Percentiles rank a stretch among this genome's conserved stretches.
These are phyloP conservation scores for Ambispora gerdemannii DNA, from an alignment of 192 early-diverging fungal genomes.

Conservation along the genomic window DNA sequence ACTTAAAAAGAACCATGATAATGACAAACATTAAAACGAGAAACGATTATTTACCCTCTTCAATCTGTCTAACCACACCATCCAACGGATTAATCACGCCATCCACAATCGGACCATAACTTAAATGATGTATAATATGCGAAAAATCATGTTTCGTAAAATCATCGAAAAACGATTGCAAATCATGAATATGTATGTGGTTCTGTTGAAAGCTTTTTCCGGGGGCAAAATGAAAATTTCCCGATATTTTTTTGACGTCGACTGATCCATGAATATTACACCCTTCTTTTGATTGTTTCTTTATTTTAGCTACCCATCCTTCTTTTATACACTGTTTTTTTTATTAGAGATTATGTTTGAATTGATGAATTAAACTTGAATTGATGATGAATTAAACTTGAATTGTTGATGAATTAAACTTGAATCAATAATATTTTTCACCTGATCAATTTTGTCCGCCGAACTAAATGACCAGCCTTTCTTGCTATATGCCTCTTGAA, in stretches of 20 bases:
- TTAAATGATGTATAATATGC: slow-evolving; percentile 77
- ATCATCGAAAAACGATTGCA: slow-evolving; percentile 55
- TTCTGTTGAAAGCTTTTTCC: slow-evolving; percentile 73
- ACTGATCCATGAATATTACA: slow-evolving; percentile 81
- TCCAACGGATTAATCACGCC: slow-evolving; percentile 66
- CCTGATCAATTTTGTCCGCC: slow-evolving; percentile 80
- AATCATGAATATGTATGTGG: slow-evolving; percentile 76
- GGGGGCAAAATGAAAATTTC: slow-evolving; percentile 92
- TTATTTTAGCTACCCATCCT: slow-evolving; percentile 71
- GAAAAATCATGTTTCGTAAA: slow-evolving; percentile 71
- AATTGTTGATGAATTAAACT: neutral
- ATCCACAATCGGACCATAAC: slow-evolving; percentile 64
- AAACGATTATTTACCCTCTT: slow-evolving; percentile 49
- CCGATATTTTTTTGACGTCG: slow-evolving; percentile 86
- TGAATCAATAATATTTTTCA: slow-evolving; percentile 29
- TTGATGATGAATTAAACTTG: no score
- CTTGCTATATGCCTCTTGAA: slow-evolving; percentile 77
- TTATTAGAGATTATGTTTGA: slow-evolving; percentile 16
- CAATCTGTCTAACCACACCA: slow-evolving; percentile 52
- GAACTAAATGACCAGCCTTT: slow-evolving; percentile 81
- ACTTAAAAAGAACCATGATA: neutral
- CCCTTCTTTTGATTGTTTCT: slow-evolving; percentile 81
- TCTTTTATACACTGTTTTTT: slow-evolving; percentile 72
- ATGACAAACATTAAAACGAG: neutral
- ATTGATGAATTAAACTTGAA: no score